Evolutionary conservation across 495 filamentous ascomycete species (phyloP), one percentile per base, ranked within the genome.

Genomic region (Tuber magnatum): DNA sequence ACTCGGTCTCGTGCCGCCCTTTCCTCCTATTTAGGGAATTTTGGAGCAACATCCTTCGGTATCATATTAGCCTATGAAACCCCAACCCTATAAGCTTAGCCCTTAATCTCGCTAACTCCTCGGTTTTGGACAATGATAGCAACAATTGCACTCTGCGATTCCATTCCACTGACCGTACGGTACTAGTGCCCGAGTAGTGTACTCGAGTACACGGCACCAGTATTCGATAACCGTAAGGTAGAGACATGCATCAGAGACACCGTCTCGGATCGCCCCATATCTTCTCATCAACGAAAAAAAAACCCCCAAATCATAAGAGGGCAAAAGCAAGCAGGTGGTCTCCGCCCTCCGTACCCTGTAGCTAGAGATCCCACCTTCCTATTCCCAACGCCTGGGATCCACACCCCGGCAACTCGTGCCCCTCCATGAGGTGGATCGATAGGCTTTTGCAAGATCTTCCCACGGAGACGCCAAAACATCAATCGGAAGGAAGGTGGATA

Each of bases 341-440:
- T 65, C 28, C n/a, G 2, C 4, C 28, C n/a, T 65, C n/a, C 12
- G 14, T 35, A 65, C 10, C 12, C 12, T 5, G 56, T 65, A 3
- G 51, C 56, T 32, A 16, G 56, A 32, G 0, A 76, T 74, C 61
- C 56, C 70, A 78, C 76, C 74, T 78, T 73, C 75, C 75, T 78
- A 46, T 73, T 78, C 42, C 38, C 39, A 65, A 40, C 74, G 48
- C 71, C 46, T 3, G 35, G 71, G 20, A 74, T 16, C 46, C 40
- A 38, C 42, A 38, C 42, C 41, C 73, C 0, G 65, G 69, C 32
- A 40, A 40, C 5, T 12, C 12, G 28, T 32, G 56, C 56, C n/a
- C 51, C 28, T 61, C 72, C 75, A 72, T 68, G 75, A 74, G 71
- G 48, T 78, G 71, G 74, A 71, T 78, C 43, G 68, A 78, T 77